Conservation (phyloP, 495 filamentous ascomycete genomes). For the Aspergillus hancockii region DNA sequence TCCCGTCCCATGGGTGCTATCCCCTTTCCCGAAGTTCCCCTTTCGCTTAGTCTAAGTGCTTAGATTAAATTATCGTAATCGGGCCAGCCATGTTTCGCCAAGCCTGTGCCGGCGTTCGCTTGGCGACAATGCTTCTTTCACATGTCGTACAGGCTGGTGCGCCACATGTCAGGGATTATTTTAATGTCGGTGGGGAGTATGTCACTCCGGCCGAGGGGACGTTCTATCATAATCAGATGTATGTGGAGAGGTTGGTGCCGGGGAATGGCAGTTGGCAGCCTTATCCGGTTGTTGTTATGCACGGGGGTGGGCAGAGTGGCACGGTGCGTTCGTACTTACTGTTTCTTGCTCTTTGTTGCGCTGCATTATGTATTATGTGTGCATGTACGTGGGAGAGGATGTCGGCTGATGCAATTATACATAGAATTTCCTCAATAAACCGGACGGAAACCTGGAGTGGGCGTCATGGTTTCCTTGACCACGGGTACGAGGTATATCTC, state of each 20-base stretch:
- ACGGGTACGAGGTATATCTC: slow-evolving; percentile 49
- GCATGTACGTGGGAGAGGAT: no score
- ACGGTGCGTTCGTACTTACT: slow-evolving; percentile 10
- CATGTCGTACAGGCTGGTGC: neutral
- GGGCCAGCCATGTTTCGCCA: neutral
- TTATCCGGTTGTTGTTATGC: slow-evolving; percentile 48
- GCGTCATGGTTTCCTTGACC: slow-evolving; percentile 48
- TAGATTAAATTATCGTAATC: neutral
- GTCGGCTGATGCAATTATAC: no score
- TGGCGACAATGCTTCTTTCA: neutral
- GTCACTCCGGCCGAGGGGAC: slow-evolving; percentile 16
- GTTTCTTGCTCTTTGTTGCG: no score
- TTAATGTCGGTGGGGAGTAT: slow-evolving; percentile 22
- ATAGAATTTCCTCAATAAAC: slow-evolving; percentile 49
- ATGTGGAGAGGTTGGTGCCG: slow-evolving; percentile 50
- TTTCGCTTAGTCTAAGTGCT: no score
- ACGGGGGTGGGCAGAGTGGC: slow-evolving; percentile 46
- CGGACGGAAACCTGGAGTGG: slow-evolving; percentile 53
- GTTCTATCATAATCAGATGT: slow-evolving; percentile 36
- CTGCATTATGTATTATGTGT: no score
- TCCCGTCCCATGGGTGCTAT: neutral
- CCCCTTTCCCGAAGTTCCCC: no score
- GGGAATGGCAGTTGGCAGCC: slow-evolving; percentile 7
- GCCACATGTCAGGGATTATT: slow-evolving; percentile 1
- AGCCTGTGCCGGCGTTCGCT: neutral